phyloP scores from a whole-genome alignment of 2,329 filamentous ascomycete species.

The Teratosphaeria nubilosa region DNA sequence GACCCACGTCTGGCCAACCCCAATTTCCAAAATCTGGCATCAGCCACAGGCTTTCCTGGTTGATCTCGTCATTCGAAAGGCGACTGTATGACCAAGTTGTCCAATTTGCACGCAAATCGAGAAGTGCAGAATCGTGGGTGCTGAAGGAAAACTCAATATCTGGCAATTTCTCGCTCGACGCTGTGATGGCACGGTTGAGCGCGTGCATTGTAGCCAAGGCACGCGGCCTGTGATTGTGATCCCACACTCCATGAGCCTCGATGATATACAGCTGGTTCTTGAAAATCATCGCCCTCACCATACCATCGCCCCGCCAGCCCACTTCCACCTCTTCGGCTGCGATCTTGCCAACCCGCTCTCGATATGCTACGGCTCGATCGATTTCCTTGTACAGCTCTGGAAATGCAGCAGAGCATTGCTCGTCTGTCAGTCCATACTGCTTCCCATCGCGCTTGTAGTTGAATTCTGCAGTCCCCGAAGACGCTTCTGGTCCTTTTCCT shows the following conservation, averaged over 20 bases:
- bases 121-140: slow-evolving; percentile 15
- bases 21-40: slow-evolving; percentile 48
- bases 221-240: slow-evolving; percentile 18
- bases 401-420: slow-evolving; percentile 24
- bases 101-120: slow-evolving; percentile 5
- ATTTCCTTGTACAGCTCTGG: slow-evolving; percentile 24
- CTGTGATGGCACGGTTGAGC: slow-evolving; percentile 38
- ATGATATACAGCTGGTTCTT: slow-evolving; percentile 28
- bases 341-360: slow-evolving; percentile 19
- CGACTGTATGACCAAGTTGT: slow-evolving; percentile 35
- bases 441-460: slow-evolving; percentile 14
- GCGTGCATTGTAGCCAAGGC: slow-evolving; percentile 35
- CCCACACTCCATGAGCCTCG: slow-evolving; percentile 19
- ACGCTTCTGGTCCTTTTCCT: not conserved
- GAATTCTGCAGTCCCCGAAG: not conserved
- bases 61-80: slow-evolving; percentile 3
- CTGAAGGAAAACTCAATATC: slow-evolving; percentile 40
- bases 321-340: slow-evolving; percentile 19
- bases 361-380: slow-evolving; percentile 19
- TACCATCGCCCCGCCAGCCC: slow-evolving; percentile 23
- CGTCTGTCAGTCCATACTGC: slow-evolving; percentile 19
- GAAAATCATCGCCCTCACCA: slow-evolving; percentile 29
- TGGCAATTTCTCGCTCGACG: slow-evolving; percentile 32
- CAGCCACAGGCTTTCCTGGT: slow-evolving; percentile 33
- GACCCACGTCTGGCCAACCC: slow-evolving; percentile 32